Percentiles rank a stretch among this genome's conserved stretches.
Conservation (phyloP, 768 basidiomycete species). For the Suillus lakei region DNA sequence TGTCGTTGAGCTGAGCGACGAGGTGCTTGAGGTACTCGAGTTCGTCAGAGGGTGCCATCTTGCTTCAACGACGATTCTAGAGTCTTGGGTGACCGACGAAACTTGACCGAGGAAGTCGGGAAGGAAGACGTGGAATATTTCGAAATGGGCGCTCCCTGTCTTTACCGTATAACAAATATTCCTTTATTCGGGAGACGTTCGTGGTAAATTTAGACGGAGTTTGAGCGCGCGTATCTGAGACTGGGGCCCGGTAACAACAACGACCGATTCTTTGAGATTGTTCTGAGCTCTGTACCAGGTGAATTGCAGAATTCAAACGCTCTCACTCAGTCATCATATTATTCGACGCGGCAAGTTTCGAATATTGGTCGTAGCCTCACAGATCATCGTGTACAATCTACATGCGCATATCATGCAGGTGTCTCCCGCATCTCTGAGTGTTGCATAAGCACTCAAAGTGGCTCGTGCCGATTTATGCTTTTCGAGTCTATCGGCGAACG, state of each 20-base stretch:
- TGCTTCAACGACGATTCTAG: too few species aligned
- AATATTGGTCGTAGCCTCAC: not conserved
- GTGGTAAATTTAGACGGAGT: conserved; percentile 3
- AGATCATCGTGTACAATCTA: not conserved
- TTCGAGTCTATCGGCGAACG: too few species aligned
- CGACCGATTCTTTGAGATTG: too few species aligned
- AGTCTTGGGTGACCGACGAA: not conserved
- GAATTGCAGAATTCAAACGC: not conserved
- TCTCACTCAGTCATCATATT: too few species aligned
- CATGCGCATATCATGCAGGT: not conserved
- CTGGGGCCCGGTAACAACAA: too few species aligned
- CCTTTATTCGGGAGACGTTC: not conserved
- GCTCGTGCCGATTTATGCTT: not conserved
- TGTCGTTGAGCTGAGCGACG: conserved; percentile 87
- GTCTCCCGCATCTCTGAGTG: not conserved
- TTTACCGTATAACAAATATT: not conserved
- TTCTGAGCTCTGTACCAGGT: too few species aligned
- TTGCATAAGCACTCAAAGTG: not conserved
- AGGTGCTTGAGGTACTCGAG: conserved; percentile 95
- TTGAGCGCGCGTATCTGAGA: conserved; percentile 1
- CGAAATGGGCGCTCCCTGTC: conserved; percentile 6
- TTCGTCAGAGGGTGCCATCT: conserved; percentile 74
- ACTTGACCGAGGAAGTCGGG: not conserved
- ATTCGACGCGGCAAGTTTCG: too few species aligned
- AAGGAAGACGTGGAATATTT: not conserved